Evolutionary conservation across 768 basidiomycete species (phyloP).

Genomic region (Naganishia randhawae): DNA sequence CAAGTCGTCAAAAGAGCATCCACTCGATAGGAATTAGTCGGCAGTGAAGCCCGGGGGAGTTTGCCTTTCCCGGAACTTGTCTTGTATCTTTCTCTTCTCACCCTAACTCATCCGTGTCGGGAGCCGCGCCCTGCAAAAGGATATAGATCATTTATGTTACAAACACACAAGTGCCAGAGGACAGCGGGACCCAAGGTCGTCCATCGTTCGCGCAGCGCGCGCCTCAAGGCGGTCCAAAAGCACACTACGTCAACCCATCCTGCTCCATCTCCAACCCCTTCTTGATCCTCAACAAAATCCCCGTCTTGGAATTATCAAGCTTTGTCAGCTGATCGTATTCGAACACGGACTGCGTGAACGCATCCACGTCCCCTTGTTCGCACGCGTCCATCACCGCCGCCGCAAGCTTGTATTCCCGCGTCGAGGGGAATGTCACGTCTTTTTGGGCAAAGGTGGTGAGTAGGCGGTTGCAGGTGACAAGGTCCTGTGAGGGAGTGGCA

Average conservation of each 20-base stretch:
- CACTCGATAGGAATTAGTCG: too few relatives aligned
- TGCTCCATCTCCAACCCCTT: constrained; percentile 64
- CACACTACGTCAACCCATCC: constrained; percentile 49
- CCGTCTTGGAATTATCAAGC: constrained; percentile 95
- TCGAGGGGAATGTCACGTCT: constrained; percentile 78
- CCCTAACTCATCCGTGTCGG: too few relatives aligned
- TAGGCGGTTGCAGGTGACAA: constrained; percentile 75
- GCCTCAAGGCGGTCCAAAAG: background rate
- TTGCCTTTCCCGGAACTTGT: too few relatives aligned
- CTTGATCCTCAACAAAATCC: constrained; percentile 85
- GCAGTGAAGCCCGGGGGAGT: too few relatives aligned
- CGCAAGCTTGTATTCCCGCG: constrained; percentile 88
- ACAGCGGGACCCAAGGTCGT: too few relatives aligned
- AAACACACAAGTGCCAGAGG: too few relatives aligned
- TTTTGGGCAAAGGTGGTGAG: constrained; percentile 70
- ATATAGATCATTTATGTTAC: too few relatives aligned
- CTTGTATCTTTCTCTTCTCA: too few relatives aligned
- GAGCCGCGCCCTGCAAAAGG: too few relatives aligned
- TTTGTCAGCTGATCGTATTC: constrained; percentile 89
- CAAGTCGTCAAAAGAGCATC: too few relatives aligned
- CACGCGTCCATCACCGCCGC: constrained; percentile 72
- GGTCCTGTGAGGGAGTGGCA: constrained; percentile 61
- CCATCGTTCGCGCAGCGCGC: too few relatives aligned
- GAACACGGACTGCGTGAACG: constrained; percentile 76
- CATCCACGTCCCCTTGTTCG: constrained; percentile 65